A percentile compares a stretch with the other conserved stretches of the same genome.
Conservation (phyloP, 2,329 filamentous ascomycete species). For the Cyphellophora europaea region DNA sequence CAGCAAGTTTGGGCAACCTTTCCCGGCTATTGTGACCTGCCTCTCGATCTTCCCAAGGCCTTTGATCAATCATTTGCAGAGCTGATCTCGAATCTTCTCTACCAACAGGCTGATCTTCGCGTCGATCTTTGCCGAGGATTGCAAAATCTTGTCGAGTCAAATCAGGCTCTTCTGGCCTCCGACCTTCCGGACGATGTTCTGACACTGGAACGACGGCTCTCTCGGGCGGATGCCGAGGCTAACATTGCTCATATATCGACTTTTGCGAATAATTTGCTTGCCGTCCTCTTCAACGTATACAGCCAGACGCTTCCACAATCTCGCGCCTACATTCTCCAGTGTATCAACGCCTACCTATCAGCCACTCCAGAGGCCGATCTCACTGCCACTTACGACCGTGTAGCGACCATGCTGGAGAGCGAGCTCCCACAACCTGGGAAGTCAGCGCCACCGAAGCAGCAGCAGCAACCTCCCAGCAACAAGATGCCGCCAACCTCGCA, state of each 20-base stretch:
- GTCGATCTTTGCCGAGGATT: slow-evolving; percentile 79
- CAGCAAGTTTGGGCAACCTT: slow-evolving; percentile 92
- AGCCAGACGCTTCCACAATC: slow-evolving; percentile 91
- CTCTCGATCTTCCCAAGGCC: slow-evolving; percentile 63
- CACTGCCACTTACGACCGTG: slow-evolving; percentile 78
- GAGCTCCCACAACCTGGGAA: slow-evolving; percentile 53
- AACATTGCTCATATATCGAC: slow-evolving; percentile 73
- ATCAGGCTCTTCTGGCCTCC: slow-evolving; percentile 66
- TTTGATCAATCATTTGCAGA: slow-evolving; percentile 89
- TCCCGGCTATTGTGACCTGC: slow-evolving; percentile 89
- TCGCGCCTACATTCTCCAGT: slow-evolving; percentile 80
- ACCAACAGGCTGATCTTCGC: slow-evolving; percentile 80
- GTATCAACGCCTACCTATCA: slow-evolving; percentile 89
- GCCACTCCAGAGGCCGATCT: slow-evolving; percentile 72
- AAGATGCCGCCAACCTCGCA: slow-evolving; percentile 86
- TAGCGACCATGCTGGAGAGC: slow-evolving; percentile 71
- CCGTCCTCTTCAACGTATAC: slow-evolving; percentile 98
- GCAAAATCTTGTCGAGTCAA: slow-evolving; percentile 83
- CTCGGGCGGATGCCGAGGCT: slow-evolving; percentile 62
- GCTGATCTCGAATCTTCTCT: slow-evolving; percentile 80
- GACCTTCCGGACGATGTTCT: slow-evolving; percentile 62
- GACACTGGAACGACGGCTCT: slow-evolving; percentile 67
- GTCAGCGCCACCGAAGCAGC: slow-evolving; percentile 55
- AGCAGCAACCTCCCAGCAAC: slow-evolving; percentile 50
- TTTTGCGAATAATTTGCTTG: slow-evolving; percentile 80